phyloP scores from a whole-genome alignment of 176 grass and related monocot species.

The Eleusine coracana region DNA sequence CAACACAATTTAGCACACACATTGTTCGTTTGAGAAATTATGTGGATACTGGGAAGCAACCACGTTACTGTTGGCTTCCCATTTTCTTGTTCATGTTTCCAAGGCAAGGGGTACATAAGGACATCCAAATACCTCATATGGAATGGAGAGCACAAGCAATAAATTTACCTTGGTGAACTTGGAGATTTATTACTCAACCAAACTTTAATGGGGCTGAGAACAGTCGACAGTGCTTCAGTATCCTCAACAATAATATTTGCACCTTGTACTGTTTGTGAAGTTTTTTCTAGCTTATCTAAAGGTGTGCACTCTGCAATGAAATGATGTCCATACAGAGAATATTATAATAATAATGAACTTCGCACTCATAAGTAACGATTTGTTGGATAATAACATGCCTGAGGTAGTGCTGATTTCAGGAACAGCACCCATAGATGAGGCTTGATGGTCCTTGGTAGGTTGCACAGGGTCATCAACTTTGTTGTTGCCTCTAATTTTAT shows the following conservation, averaged over 20 bases:
- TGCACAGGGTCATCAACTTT: slow-evolving; percentile 27
- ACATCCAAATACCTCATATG: neutral
- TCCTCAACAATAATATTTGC: slow-evolving; percentile 74
- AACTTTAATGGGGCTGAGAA: slow-evolving; percentile 70
- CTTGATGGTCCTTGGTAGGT: slow-evolving; percentile 36
- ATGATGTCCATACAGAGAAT: neutral
- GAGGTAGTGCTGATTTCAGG: slow-evolving; percentile 26
- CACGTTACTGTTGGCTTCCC: neutral
- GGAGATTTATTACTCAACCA: slow-evolving; percentile 65
- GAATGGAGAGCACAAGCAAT: slow-evolving; percentile 27
- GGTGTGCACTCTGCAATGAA: slow-evolving; percentile 63
- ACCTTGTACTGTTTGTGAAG: slow-evolving; percentile 84
- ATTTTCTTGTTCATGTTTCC: slow-evolving; percentile 1
- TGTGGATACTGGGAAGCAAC: slow-evolving; percentile 17
- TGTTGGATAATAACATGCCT: slow-evolving; percentile 39
- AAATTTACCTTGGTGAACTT: slow-evolving; percentile 56
- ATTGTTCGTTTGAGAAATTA: slow-evolving; percentile 6
- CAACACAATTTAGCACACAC: slow-evolving; percentile 11
- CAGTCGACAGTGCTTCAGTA: slow-evolving; percentile 59
- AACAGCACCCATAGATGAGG: slow-evolving; percentile 40
- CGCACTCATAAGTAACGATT: neutral
- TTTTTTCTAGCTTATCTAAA: slow-evolving; percentile 87
- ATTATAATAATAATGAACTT: neutral
- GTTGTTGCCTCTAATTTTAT: slow-evolving; percentile 34
- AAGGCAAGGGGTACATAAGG: neutral